Evolutionary conservation across 2,329 filamentous ascomycete species (phyloP).

Genomic region (Clarireedia homoeocarpa): DNA sequence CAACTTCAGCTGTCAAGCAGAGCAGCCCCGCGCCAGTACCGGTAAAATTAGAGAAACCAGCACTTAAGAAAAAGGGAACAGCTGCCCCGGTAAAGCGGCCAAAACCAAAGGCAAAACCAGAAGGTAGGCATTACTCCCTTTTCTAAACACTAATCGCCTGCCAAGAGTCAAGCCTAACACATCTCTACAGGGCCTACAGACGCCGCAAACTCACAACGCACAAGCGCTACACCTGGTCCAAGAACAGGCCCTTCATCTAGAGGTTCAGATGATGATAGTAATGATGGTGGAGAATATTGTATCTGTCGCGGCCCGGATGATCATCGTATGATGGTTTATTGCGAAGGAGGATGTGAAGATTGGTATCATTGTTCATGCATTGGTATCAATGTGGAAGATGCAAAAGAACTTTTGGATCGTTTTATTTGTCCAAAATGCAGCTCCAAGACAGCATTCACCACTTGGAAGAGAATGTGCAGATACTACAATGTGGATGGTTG

Average conservation of each 20-base stretch:
- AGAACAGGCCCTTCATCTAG: conserved; percentile 8
- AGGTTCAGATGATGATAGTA: conserved; percentile 21
- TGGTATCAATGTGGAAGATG: conserved; percentile 23
- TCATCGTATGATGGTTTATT: conserved; percentile 29
- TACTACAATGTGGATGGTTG: conserved; percentile 21
- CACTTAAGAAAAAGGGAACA: conserved; percentile 23
- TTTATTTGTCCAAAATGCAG: conserved; percentile 28
- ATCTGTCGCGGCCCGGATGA: conserved; percentile 28
- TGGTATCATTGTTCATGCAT: conserved; percentile 30
- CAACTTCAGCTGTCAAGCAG: conserved; percentile 15
- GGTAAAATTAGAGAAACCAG: conserved; percentile 19
- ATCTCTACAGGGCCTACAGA: conserved; percentile 2
- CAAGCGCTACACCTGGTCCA: conserved; percentile 13
- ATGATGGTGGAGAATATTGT: conserved; percentile 29
- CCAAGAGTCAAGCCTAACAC: not conserved
- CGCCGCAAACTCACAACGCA: conserved; percentile 9
- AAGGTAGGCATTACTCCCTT: conserved; percentile 18
- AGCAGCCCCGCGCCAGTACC: conserved; percentile 14
- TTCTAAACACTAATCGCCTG: not conserved
- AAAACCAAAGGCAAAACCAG: conserved; percentile 16
- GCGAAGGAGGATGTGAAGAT: conserved; percentile 28
- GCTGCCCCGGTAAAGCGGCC: conserved; percentile 19
- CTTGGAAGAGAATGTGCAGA: conserved; percentile 28
- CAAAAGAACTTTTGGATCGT: conserved; percentile 26
- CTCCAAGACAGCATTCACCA: conserved; percentile 20